A percentile compares a stretch with the other conserved stretches of the same genome.
Evolutionary conservation across 2,329 filamentous ascomycete species (phyloP).

Genomic region (Pseudopyrenochaeta lycopersici): DNA sequence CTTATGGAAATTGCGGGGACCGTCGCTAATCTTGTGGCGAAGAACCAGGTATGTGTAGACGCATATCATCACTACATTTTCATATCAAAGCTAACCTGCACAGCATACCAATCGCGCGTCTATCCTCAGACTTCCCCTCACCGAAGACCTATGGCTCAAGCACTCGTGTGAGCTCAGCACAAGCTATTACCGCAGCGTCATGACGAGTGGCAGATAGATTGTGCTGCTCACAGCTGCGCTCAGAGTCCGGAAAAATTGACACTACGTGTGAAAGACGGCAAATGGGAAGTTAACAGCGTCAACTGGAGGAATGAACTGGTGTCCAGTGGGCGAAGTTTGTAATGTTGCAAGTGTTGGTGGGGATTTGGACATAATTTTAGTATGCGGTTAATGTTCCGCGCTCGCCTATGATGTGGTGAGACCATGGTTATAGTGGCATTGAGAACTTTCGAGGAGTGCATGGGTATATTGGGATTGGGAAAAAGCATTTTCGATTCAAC

Average conservation of each 20-base stretch:
- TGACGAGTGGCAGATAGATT: constrained; percentile 17
- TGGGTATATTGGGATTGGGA: neutral
- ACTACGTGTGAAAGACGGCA: neutral
- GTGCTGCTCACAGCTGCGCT: neutral
- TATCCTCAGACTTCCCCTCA: constrained; percentile 71
- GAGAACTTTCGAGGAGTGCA: neutral
- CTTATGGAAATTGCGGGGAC: constrained; percentile 82
- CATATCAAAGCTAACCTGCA: constrained; percentile 45
- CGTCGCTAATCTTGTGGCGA: constrained; percentile 72
- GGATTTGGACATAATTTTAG: neutral
- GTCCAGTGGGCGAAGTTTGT: neutral
- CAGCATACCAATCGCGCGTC: constrained; percentile 50
- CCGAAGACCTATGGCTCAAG: constrained; percentile 74
- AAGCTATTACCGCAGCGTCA: constrained; percentile 71
- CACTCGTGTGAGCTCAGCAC: constrained; percentile 76
- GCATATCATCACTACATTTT: constrained; percentile 6
- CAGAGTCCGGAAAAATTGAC: neutral
- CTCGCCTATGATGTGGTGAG: no score
- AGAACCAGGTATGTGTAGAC: constrained; percentile 42
- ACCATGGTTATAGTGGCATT: no score
- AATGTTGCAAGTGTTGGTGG: neutral
- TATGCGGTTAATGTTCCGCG: no score
- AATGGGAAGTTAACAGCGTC: neutral
- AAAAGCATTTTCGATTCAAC: neutral
- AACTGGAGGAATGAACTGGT: neutral